Conservation (phyloP, 768 basidiomycete species). For the Termitomyces sp. region DNA sequence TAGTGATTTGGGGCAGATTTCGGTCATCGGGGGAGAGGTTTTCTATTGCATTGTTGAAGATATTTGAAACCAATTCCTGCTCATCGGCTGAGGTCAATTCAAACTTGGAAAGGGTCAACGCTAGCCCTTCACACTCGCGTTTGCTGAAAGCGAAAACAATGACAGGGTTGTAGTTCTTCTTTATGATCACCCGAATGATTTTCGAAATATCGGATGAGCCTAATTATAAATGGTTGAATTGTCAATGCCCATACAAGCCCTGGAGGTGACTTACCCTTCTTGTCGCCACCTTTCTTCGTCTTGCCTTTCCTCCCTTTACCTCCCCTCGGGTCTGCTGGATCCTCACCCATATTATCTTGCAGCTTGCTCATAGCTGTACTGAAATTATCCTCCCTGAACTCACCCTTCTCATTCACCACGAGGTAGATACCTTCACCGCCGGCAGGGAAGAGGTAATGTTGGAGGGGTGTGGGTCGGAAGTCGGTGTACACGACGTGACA, state of each 20-base stretch:
- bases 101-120: slow-evolving; percentile 88
- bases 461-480: slow-evolving; percentile 95
- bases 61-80: slow-evolving; percentile 78
- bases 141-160: slow-evolving; percentile 99
- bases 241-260: neutral
- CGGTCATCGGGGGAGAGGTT: slow-evolving; percentile 85
- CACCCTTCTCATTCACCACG: slow-evolving; percentile 98
- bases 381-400: slow-evolving; percentile 97
- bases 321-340: slow-evolving; percentile 81
- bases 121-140: slow-evolving; percentile 93
- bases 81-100: slow-evolving; percentile 95
- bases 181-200: slow-evolving; percentile 98
- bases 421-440: slow-evolving; percentile 97
- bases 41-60: slow-evolving; percentile 94
- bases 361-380: slow-evolving; percentile 96
- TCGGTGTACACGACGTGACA: slow-evolving; percentile 99
- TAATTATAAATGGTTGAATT: slow-evolving; percentile 22
- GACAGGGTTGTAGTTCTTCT: slow-evolving; percentile 95
- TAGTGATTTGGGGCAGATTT: slow-evolving; percentile 88
- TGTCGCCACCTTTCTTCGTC: slow-evolving; percentile 87
- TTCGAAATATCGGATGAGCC: slow-evolving; percentile 94
- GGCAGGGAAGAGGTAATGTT: slow-evolving; percentile 96
- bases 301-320: slow-evolving; percentile 93
- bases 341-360: slow-evolving; percentile 80
- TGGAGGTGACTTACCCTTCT: slow-evolving; percentile 61